Conservation (phyloP, 441 rosid genomes). For the Pelargonium cotyledonis region DNA sequence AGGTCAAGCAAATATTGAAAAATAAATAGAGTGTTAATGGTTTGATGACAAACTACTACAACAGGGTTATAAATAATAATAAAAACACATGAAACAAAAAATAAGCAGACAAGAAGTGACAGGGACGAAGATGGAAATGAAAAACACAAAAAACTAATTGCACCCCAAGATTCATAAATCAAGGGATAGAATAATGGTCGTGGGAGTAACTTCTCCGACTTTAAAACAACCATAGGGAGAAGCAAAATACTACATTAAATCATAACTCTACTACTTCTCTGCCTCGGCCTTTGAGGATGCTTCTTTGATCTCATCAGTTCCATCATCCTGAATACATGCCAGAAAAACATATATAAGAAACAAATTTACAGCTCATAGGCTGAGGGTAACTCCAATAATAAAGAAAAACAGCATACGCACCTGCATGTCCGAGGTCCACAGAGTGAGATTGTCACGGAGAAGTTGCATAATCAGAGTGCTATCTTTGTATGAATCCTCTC, state of each 20-base stretch:
- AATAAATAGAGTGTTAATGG: background rate
- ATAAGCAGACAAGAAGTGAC: constrained; percentile 14
- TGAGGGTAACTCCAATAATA: background rate
- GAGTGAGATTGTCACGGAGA: constrained; percentile 65
- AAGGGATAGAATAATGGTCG: constrained; percentile 11
- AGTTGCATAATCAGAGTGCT: constrained; percentile 76
- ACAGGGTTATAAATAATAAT: background rate
- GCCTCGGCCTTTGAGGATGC: constrained; percentile 35
- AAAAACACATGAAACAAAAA: constrained; percentile 14
- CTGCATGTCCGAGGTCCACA: constrained; percentile 81
- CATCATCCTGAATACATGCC: constrained; percentile 31
- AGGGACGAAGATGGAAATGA: constrained; percentile 8
- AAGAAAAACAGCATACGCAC: constrained; percentile 16
- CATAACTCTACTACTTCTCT: constrained; percentile 29
- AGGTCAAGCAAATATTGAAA: background rate
- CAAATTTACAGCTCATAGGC: background rate
- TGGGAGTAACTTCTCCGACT: constrained; percentile 29
- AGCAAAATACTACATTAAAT: constrained; percentile 16
- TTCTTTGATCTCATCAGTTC: constrained; percentile 43
- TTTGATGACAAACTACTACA: constrained; percentile 3
- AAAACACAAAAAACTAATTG: background rate
- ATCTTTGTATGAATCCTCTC: constrained; percentile 78
- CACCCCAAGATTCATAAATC: constrained; percentile 14
- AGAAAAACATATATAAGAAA: background rate
- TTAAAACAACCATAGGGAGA: constrained; percentile 28